Conservation (phyloP, 228 moss, liverwort and hornwort species). For the Sphagnum magellanicum region DNA sequence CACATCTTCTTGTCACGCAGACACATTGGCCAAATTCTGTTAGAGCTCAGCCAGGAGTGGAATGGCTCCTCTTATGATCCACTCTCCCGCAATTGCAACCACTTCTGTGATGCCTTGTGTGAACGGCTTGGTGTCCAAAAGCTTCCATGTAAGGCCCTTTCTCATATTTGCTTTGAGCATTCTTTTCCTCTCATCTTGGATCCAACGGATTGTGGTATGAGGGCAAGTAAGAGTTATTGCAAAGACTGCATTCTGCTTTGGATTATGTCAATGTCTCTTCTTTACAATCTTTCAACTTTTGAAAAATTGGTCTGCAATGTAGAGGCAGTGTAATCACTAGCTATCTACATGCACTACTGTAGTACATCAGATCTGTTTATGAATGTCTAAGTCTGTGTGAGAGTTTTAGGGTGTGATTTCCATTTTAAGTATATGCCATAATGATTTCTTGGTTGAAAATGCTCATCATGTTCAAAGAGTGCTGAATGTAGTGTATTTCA, state of each 20-base stretch:
- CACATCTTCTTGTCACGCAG: slow-evolving; percentile 34
- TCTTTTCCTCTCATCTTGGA: background rate
- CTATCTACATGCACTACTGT: background rate
- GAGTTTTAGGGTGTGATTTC: background rate
- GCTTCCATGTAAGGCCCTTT: slow-evolving; percentile 41
- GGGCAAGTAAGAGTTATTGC: background rate
- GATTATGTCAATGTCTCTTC: no score
- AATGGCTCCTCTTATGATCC: slow-evolving; percentile 73
- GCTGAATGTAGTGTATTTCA: background rate
- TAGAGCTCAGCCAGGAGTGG: slow-evolving; percentile 73
- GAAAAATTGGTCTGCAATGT: no score
- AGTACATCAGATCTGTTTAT: background rate
- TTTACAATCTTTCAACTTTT: no score
- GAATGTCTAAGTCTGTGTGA: background rate
- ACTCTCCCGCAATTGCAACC: slow-evolving; percentile 83
- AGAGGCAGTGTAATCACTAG: no score
- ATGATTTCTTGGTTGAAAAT: background rate
- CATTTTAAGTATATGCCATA: background rate
- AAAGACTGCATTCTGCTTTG: background rate
- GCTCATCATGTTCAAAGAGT: background rate
- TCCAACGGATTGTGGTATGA: background rate
- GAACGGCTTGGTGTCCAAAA: slow-evolving; percentile 59
- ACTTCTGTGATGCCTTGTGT: slow-evolving; percentile 85
- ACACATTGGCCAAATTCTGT: slow-evolving; percentile 41
- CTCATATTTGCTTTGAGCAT: background rate